Evolutionary conservation across 306 rosid genomes (phyloP).

Genomic region (Aeschynomene evenia): DNA sequence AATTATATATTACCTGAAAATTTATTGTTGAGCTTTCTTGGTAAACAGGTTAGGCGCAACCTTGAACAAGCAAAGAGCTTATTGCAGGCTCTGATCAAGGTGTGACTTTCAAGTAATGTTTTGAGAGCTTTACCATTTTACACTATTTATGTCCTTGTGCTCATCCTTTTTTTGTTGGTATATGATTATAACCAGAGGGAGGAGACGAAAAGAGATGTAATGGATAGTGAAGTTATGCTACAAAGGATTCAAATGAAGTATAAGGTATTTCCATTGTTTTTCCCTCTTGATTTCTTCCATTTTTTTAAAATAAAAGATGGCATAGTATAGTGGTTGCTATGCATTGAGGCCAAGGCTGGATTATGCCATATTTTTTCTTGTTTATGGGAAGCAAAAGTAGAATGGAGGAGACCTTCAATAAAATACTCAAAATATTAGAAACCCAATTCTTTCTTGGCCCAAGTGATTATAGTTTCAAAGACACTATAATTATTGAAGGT

Average conservation of each 20-base stretch:
- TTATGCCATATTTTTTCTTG: background rate
- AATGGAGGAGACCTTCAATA: background rate
- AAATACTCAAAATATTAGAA: too few relatives aligned
- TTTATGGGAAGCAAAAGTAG: background rate
- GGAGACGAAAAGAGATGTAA: slow-evolving; percentile 83
- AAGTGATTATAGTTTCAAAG: too few relatives aligned
- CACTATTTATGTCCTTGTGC: slow-evolving; percentile 10
- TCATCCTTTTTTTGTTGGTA: slow-evolving; percentile 26
- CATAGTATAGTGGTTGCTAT: background rate
- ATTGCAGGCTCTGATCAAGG: slow-evolving; percentile 89
- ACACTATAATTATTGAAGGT: too few relatives aligned
- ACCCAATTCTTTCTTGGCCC: too few relatives aligned
- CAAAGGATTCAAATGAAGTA: slow-evolving; percentile 95
- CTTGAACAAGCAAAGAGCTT: slow-evolving; percentile 95
- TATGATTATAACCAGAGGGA: slow-evolving; percentile 68
- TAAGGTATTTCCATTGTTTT: slow-evolving; percentile 53
- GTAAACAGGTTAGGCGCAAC: slow-evolving; percentile 88
- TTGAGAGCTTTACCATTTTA: background rate
- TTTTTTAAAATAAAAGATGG: background rate
- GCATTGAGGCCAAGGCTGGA: background rate
- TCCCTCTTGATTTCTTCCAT: background rate
- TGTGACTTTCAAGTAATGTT: slow-evolving; percentile 30
- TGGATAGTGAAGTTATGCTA: slow-evolving; percentile 89
- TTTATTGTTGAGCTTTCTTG: slow-evolving; percentile 12
- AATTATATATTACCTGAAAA: background rate